Conservation (phyloP, 78 protist genomes). For the Mastigamoeba balamuthi region DNA sequence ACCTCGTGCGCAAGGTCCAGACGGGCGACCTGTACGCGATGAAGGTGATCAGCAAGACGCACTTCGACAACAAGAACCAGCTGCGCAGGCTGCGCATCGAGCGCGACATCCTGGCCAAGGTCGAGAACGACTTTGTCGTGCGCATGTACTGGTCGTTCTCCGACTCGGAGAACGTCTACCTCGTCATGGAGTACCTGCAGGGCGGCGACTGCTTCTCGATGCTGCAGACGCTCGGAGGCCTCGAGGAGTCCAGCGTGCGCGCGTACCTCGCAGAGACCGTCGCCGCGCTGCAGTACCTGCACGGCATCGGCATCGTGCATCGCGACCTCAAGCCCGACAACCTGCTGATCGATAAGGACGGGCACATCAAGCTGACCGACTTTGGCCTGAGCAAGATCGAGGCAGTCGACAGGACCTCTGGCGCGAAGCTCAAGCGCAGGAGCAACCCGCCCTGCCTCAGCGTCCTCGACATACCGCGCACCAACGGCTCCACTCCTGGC, state of each 20-base stretch:
- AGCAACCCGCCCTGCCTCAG: not conserved
- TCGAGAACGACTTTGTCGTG: constrained; percentile 56
- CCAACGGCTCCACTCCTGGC: not conserved
- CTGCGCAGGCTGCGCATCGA: constrained; percentile 46
- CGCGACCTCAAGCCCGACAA: constrained; percentile 90
- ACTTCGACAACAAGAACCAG: constrained; percentile 63
- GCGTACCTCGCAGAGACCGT: constrained; percentile 72
- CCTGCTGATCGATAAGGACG: constrained; percentile 62
- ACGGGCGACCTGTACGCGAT: constrained; percentile 74
- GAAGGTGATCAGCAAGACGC: constrained; percentile 62
- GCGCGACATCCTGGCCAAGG: constrained; percentile 41
- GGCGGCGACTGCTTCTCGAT: constrained; percentile 76
- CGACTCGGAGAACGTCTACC: constrained; percentile 21
- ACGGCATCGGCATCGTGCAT: constrained; percentile 55
- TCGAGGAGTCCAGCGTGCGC: constrained; percentile 48
- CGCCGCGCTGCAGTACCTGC: constrained; percentile 61
- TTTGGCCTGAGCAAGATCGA: constrained; percentile 76
- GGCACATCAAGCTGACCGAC: constrained; percentile 83
- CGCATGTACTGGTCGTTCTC: constrained; percentile 54
- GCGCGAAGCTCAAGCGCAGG: not conserved
- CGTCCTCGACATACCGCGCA: not conserved
- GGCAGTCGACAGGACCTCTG: not conserved
- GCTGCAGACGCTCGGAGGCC: constrained; percentile 16
- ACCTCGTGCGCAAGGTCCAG: constrained; percentile 55
- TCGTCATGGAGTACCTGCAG: constrained; percentile 58